Evolutionary conservation across 768 basidiomycete species (phyloP).

Genomic region (Fistulinella prunicolor): DNA sequence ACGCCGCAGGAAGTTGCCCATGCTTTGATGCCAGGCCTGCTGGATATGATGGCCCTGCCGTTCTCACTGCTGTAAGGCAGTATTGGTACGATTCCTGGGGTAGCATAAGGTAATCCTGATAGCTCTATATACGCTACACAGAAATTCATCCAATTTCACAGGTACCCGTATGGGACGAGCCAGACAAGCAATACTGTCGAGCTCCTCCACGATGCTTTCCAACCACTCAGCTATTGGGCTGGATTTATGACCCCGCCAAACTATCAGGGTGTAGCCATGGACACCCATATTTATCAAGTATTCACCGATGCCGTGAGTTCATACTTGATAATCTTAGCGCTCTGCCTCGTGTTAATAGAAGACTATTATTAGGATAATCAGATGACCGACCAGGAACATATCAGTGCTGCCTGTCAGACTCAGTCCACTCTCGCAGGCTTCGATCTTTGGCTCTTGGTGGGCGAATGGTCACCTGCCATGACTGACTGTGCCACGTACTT

Average conservation of each 20-base stretch:
- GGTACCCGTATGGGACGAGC: conserved; percentile 43
- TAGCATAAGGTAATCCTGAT: conserved; percentile 54
- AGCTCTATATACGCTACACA: not conserved
- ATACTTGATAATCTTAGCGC: not conserved
- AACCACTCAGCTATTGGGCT: conserved; percentile 65
- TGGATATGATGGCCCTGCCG: conserved; percentile 53
- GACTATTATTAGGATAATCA: conserved; percentile 42
- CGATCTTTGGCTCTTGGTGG: conserved; percentile 78
- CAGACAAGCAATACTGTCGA: conserved; percentile 55
- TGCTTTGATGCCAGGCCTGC: conserved; percentile 52
- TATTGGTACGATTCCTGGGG: conserved; percentile 76
- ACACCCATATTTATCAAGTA: conserved; percentile 79
- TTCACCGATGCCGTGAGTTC: conserved; percentile 55
- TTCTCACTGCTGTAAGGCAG: conserved; percentile 52
- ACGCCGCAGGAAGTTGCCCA: conserved; percentile 1
- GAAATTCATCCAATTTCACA: conserved; percentile 13
- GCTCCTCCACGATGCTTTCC: conserved; percentile 79
- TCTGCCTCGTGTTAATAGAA: conserved; percentile 1
- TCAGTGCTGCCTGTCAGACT: conserved; percentile 53
- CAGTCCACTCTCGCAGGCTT: conserved; percentile 46
- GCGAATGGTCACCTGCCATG: conserved; percentile 81
- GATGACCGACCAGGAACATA: conserved; percentile 52
- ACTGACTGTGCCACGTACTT: conserved; percentile 64
- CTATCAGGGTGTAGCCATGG: conserved; percentile 69
- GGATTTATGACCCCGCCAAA: conserved; percentile 54